Base-by-base conservation (phyloP, 306 rosid genomes). In the Mucuna pruriens region DNA sequence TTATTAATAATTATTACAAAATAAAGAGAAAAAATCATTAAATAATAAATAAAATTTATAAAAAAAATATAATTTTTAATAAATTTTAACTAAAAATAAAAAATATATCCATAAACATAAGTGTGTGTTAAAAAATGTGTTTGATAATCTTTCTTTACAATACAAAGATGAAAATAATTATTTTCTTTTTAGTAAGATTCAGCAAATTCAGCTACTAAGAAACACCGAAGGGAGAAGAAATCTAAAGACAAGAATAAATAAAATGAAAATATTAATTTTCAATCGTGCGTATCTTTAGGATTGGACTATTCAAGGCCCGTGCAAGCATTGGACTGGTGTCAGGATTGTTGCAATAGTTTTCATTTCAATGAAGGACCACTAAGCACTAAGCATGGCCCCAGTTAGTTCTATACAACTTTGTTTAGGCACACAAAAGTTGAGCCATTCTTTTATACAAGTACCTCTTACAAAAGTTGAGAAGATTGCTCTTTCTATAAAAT, bases 271-370 rank as follows among this genome's bases (percentile, higher is more conserved):
- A 49, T 19, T 19, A 8, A 45, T 70, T 42, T 23, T 16, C 25
- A 45, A 45, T 15, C 38, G 2, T 2, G 75, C 65, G 9, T 58
- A 60, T 60, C 68, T 61, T 62, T 8, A 42, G 92, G 90, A 74
- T 52, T 89, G 87, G 95, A 89, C 67, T 86, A 10, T 12, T 4
- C 86, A 75, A 68, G 91, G 88, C 82, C 89, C 80, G 40, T 85
- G 90, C 31, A 29, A 29, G 31, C 31, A 1, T 29, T 29, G 31
- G 31, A 29, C 31, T 29, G 3, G 31, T 29, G 31, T 29, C 31
- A 29, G 3, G 31, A 29, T 3, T 29, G 31, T 29, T 29, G 31
- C 87, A 87, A 93, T 39, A 82, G 84, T 82, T 90, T 90, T 80
- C 91, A 85, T 82, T 58, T 58, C 13, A 29, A 60, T 16, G 22